Evolutionary conservation across 176 grass and related monocot genomes (phyloP).

Genomic region (Cenchrus purpureus): DNA sequence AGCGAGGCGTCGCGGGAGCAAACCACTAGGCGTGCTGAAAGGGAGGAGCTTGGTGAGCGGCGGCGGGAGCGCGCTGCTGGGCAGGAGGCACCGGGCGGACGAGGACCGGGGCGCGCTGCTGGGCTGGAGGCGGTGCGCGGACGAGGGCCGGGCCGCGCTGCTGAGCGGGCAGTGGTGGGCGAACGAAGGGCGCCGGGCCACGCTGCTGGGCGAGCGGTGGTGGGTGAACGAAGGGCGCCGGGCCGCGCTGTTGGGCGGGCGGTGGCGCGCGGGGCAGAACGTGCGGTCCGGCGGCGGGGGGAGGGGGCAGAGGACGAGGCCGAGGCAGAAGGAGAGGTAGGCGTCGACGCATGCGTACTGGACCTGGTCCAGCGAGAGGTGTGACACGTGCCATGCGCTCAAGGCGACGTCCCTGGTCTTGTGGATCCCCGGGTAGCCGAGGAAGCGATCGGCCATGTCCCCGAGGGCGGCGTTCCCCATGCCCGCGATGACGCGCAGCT

Average conservation of each 20-base stretch:
- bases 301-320: constrained; percentile 30
- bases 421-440: constrained; percentile 34
- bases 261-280: neutral
- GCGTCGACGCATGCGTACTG: constrained; percentile 47
- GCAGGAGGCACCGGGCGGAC: no score
- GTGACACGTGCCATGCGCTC: constrained; percentile 36
- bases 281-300: neutral
- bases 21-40: neutral
- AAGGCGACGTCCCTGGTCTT: constrained; percentile 28
- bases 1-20: neutral
- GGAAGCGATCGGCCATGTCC: constrained; percentile 33
- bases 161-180: neutral
- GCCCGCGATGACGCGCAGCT: constrained; percentile 12
- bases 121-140: neutral
- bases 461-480: constrained; percentile 54
- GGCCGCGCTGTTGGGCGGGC: neutral
- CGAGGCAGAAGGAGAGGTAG: constrained; percentile 55
- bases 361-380: constrained; percentile 39
- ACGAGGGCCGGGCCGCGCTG: neutral
- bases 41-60: neutral
- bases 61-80: neutral
- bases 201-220: no score
- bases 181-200: no score
- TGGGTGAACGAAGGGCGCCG: no score
- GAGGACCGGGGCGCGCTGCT: no score